Evolutionary conservation across 805 yeast genomes (phyloP), one percentile per base, ranked within the genome.

Genomic region (Starmerella khaoyaiensis): DNA sequence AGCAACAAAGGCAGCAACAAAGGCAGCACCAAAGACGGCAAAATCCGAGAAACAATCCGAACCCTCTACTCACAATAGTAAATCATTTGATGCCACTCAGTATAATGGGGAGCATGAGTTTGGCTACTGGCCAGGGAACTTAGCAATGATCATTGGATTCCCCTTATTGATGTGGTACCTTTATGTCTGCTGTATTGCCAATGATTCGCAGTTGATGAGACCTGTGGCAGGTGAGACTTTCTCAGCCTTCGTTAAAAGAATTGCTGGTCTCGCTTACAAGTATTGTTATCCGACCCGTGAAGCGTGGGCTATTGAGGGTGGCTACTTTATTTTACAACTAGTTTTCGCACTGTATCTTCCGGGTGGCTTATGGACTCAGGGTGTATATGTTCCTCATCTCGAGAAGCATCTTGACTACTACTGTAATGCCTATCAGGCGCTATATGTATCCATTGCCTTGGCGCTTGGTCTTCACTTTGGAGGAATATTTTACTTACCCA

Each of bases 141-240:
- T 76, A 16, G 87, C 86, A 5, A 87, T 90, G 97, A 72, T 87
- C 76, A 55, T 72, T 31, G 93, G 94, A 3, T 90, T 90, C 63
- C 98, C 98, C 6, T 54, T 77, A 32, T 66, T 90, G 54, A 90
- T 90, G 98, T 82, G 78, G 68, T 90, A 90, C 62, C 79, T 90
- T 90, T 87, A 94, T 93, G 75, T 87, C 37, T 70, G 83, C 52
- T 87, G 90, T 35, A 71, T 72, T 44, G 84, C 78, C 58, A 82
- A 83, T 60, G 64, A 64, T 45, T 94, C 94, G 1, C 53, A 63
- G 33, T 67, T 81, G 21, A 83, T 94, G 18, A 61, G 67, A 58
- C 95, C 95, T 3, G 54, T 57, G 0, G 65, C 56, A 4, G 74
- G 63, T 34, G 73, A 79, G 58, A 51, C 69, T 6, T 37, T 52